phyloP scores from a whole-genome alignment of 495 filamentous ascomycete genomes.

The Cladorrhinum samala region DNA sequence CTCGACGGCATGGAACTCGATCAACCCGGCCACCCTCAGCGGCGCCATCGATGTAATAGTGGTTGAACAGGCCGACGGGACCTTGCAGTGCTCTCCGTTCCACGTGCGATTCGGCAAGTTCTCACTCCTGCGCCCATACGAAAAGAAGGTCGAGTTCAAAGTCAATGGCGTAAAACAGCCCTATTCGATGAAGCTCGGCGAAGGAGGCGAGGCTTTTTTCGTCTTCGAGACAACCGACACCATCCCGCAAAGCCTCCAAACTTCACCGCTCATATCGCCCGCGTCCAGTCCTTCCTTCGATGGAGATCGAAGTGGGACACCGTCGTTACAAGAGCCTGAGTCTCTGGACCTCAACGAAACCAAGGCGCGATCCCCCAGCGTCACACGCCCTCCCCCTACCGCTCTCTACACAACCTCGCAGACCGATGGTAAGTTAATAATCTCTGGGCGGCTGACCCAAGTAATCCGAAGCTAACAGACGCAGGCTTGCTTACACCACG shows the following conservation, averaged over 20 bases:
- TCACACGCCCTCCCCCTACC: slow-evolving; percentile 31
- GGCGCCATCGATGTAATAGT: slow-evolving; percentile 99
- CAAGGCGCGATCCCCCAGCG: slow-evolving; percentile 30
- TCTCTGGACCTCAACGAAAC: slow-evolving; percentile 61
- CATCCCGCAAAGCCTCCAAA: slow-evolving; percentile 86
- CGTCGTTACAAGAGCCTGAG: slow-evolving; percentile 70
- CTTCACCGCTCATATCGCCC: slow-evolving; percentile 86
- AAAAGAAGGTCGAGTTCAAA: slow-evolving; percentile 98
- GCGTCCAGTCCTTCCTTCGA: slow-evolving; percentile 67
- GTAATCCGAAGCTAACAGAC: too few relatives aligned
- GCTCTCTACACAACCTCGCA: slow-evolving; percentile 22
- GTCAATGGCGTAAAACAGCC: slow-evolving; percentile 90
- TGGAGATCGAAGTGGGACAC: slow-evolving; percentile 48
- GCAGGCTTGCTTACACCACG: slow-evolving; percentile 57
- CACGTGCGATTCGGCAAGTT: slow-evolving; percentile 99
- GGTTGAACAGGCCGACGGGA: slow-evolving; percentile 93
- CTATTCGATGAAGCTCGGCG: slow-evolving; percentile 96
- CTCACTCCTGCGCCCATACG: slow-evolving; percentile 86
- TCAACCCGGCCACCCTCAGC: slow-evolving; percentile 95
- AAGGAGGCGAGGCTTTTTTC: slow-evolving; percentile 97
- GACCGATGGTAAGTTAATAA: slow-evolving; percentile 24
- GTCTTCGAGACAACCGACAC: slow-evolving; percentile 89
- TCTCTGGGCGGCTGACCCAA: too few relatives aligned
- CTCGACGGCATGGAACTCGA: slow-evolving; percentile 98
- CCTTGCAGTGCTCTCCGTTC: slow-evolving; percentile 84